Evolutionary conservation across 2,329 filamentous ascomycete genomes (phyloP).

Genomic region (Colletotrichum graminicola): DNA sequence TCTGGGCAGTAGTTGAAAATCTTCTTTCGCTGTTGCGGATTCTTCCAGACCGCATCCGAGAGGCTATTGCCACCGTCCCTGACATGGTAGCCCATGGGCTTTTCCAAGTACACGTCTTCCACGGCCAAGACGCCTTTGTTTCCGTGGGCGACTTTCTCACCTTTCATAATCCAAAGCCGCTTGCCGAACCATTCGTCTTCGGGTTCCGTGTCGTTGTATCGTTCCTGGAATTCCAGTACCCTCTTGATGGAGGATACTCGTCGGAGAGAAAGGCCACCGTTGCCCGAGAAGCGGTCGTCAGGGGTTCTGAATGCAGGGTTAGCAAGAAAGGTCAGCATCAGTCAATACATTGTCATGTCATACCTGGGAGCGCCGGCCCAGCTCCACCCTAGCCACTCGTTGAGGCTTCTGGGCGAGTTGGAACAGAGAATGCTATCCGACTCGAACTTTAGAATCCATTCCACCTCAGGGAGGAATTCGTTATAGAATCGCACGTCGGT

Average conservation of each 20-base stretch:
- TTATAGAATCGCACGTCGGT: conserved; percentile 67
- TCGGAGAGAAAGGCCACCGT: conserved; percentile 67
- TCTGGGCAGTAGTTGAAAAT: conserved; percentile 70
- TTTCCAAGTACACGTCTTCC: conserved; percentile 62
- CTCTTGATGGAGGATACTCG: conserved; percentile 63
- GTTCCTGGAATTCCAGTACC: conserved; percentile 61
- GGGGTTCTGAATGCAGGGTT: conserved; percentile 47
- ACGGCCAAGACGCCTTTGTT: conserved; percentile 60
- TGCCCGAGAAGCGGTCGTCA: conserved; percentile 62
- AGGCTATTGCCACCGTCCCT: conserved; percentile 58
- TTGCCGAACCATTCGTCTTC: conserved; percentile 69
- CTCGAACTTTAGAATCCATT: conserved; percentile 68
- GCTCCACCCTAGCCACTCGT: conserved; percentile 66
- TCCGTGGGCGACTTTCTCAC: conserved; percentile 60
- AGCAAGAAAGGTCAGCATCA: conserved; percentile 1
- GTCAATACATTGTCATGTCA: conserved; percentile 11
- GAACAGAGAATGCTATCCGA: conserved; percentile 68
- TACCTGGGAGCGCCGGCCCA: conserved; percentile 67
- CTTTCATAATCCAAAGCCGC: conserved; percentile 61
- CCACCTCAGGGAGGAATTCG: conserved; percentile 61
- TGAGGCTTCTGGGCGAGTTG: conserved; percentile 63
- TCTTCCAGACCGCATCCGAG: conserved; percentile 60
- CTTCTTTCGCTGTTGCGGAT: conserved; percentile 56
- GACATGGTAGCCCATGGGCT: conserved; percentile 68
- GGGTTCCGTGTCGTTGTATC: conserved; percentile 63